phyloP scores from a whole-genome alignment of 2,329 filamentous ascomycete genomes.

The Zasmidium cellare region DNA sequence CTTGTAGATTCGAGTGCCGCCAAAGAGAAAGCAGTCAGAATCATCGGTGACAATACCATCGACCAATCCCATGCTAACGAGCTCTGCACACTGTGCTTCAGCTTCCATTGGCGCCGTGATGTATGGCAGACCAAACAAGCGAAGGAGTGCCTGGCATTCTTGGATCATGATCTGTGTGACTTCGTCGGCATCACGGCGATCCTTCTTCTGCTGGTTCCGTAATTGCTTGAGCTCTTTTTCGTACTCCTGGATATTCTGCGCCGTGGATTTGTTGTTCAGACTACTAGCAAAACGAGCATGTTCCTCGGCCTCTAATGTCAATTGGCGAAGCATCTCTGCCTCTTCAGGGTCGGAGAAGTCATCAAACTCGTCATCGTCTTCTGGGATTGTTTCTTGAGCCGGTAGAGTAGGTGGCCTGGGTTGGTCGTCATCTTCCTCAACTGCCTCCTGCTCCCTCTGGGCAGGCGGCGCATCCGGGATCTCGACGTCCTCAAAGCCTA shows the following conservation, averaged over 20 bases:
- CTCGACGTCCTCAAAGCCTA: constrained; percentile 51
- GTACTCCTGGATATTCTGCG: constrained; percentile 74
- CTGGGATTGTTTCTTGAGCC: constrained; percentile 27
- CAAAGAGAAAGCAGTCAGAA: constrained; percentile 94
- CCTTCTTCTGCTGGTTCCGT: constrained; percentile 92
- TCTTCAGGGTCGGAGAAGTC: constrained; percentile 82
- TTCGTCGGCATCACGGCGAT: constrained; percentile 92
- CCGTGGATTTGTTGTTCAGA: constrained; percentile 72
- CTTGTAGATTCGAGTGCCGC: constrained; percentile 94
- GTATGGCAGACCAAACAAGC: constrained; percentile 91
- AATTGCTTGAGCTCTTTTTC: constrained; percentile 84
- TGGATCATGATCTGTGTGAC: constrained; percentile 94
- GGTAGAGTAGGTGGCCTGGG: constrained; percentile 33
- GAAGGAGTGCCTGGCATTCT: constrained; percentile 88
- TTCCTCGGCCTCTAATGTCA: constrained; percentile 88
- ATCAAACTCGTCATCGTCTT: constrained; percentile 40
- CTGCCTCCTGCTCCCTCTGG: constrained; percentile 11
- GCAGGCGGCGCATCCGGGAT: constrained; percentile 31
- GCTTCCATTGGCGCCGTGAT: constrained; percentile 99
- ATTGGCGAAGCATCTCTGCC: constrained; percentile 80
- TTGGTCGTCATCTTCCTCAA: constrained; percentile 21
- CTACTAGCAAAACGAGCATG: constrained; percentile 89
- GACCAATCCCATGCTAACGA: constrained; percentile 82
- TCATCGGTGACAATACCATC: constrained; percentile 98
- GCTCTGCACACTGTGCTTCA: constrained; percentile 93